Evolutionary conservation across 768 basidiomycete genomes (phyloP).

Genomic region (Boletus subparvulus): DNA sequence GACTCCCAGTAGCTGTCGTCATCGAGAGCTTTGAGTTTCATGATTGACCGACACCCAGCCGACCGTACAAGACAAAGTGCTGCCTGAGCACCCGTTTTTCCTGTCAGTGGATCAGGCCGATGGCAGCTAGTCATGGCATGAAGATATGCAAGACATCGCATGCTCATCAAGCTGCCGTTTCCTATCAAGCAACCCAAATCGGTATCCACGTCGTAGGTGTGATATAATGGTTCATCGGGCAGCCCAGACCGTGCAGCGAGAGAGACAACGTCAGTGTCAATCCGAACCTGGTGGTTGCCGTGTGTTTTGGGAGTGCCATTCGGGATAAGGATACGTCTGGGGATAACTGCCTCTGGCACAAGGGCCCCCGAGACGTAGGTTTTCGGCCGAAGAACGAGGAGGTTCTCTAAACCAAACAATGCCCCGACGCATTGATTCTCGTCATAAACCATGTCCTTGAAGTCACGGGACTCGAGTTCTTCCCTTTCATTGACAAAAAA

Average conservation of each 20-base stretch:
- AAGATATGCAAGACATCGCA: not conserved
- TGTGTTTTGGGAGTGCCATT: not conserved
- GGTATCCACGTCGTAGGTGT: not conserved
- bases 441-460: slow-evolving; percentile 40
- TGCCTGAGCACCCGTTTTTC: not conserved
- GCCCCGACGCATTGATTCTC: slow-evolving; percentile 38
- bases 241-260: no score
- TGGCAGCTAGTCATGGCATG: not conserved
- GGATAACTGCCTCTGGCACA: not conserved
- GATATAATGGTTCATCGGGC: not conserved
- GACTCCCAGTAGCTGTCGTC: not conserved
- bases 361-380: not conserved
- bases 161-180: not conserved
- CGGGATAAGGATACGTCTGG: not conserved
- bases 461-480: slow-evolving; percentile 38
- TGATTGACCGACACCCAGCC: slow-evolving; percentile 36
- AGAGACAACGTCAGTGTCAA: no score
- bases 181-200: not conserved
- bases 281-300: not conserved
- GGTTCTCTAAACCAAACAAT: slow-evolving; percentile 39
- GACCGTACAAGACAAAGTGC: not conserved
- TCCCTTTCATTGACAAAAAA: slow-evolving; percentile 34
- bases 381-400: slow-evolving; percentile 27
- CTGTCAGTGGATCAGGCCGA: not conserved
- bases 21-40: slow-evolving; percentile 21